These are phyloP conservation scores for Talaromyces adpressus DNA, from an alignment of 495 filamentous ascomycete species.

Conservation along the genomic window DNA sequence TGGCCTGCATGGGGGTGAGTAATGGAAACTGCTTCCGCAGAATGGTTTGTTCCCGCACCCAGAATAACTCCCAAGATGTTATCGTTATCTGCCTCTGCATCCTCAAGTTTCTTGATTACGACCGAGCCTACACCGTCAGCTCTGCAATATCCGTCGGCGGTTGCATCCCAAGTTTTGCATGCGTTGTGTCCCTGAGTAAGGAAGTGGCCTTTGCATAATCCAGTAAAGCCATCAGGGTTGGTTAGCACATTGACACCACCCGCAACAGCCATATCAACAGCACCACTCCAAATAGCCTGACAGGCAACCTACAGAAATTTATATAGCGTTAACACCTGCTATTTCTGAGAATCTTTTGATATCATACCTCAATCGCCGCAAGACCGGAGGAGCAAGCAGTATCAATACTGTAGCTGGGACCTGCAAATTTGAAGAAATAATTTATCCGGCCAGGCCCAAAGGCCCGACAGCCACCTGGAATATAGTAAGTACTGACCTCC, in stretches of 20 bases:
- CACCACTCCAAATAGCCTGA: slow-evolving; percentile 54
- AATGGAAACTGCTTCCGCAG: slow-evolving; percentile 32
- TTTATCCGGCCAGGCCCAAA: slow-evolving; percentile 42
- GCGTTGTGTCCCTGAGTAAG: slow-evolving; percentile 50
- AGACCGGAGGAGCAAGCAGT: slow-evolving; percentile 65
- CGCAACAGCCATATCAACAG: slow-evolving; percentile 65
- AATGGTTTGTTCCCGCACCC: slow-evolving; percentile 2
- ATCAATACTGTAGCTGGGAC: slow-evolving; percentile 66
- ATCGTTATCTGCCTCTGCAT: slow-evolving; percentile 41
- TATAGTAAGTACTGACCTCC: slow-evolving; percentile 19
- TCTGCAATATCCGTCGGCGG: slow-evolving; percentile 49
- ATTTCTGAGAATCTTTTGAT: no score
- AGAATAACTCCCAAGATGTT: slow-evolving; percentile 35
- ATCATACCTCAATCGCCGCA: slow-evolving; percentile 7
- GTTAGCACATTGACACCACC: slow-evolving; percentile 64
- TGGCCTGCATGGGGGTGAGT: slow-evolving; percentile 42
- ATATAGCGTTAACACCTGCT: no score
- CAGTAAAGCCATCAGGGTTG: slow-evolving; percentile 62
- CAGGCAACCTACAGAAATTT: no score
- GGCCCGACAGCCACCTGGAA: slow-evolving; percentile 20
- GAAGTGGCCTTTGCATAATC: slow-evolving; percentile 61
- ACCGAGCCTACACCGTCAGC: slow-evolving; percentile 24
- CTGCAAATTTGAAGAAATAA: slow-evolving; percentile 64
- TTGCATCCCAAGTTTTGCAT: slow-evolving; percentile 62
- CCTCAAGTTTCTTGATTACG: slow-evolving; percentile 37